Evolutionary conservation across 2,329 filamentous ascomycete genomes (phyloP), one percentile per base, ranked within the genome.

Genomic region (Nemania diffusa): DNA sequence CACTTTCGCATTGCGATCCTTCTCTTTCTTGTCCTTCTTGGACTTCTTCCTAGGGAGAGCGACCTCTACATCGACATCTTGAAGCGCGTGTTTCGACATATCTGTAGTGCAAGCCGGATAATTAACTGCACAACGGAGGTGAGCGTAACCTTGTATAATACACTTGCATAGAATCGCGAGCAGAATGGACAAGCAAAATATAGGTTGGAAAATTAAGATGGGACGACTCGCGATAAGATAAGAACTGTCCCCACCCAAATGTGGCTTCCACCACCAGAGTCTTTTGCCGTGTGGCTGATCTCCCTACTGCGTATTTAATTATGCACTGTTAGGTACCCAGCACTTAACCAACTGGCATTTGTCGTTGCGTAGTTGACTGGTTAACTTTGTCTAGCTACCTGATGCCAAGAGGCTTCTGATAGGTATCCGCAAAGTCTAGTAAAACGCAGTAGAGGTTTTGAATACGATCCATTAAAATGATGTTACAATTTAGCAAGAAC

Each of bases 11-110:
- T 77, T 74, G 58, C 73, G 74, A 48, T 73, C 71, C 51, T 75
- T 77, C 27, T 78, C 75, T 64, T 76, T 78, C 72, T 79, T 78
- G 26, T 77, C 74, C 71, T 81, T 80, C 73, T 81, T 80, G 24
- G 80, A 79, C 74, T 81, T 82, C 73, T 83, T 82, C 59, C 76
- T 75, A 34, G 77, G 69, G 15, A 77, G 44, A n/a, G 67, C 65
- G 9, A 69, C 73, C 51, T 75, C 77, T 62, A 74, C 73, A 20
- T 77, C 76, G 65, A 69, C 74, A 57, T 77, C 76, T 62, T 78
- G 75, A 34, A 78, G 72, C 9, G 67, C 65, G 55, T 75, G 77
- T 61, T 78, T 78, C 34, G 77, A 78, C 77, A 78, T 78, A 37
- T 55, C 65, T 55, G 63, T 37, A 22, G 17, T 51, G 9, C 27